phyloP scores from a whole-genome alignment of 371 early-diverging fungal species.

The Apophysomyces variabilis region DNA sequence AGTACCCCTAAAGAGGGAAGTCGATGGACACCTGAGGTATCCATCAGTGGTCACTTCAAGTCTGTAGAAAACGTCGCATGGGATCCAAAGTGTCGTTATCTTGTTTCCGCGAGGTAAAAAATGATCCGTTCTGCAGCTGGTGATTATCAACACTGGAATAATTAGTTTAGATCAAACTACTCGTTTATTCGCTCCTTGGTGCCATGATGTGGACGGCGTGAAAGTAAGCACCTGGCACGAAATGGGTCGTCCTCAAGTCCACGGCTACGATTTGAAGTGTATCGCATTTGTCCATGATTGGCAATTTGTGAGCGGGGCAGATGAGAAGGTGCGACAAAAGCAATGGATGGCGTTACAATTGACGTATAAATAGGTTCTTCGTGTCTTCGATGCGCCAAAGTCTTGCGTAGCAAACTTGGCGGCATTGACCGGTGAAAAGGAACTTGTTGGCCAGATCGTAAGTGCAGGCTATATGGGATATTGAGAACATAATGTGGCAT shows the following conservation, averaged over 20 bases:
- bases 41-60: constrained; percentile 81
- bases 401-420: constrained; percentile 77
- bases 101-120: constrained; percentile 70
- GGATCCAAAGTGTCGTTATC: constrained; percentile 79
- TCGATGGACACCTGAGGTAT: constrained; percentile 72
- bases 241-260: constrained; percentile 94
- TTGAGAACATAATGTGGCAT: not conserved
- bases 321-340: constrained; percentile 81
- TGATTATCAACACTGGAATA: not conserved
- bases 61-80: constrained; percentile 80
- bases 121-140: not conserved
- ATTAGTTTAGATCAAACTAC: constrained; percentile 86
- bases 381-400: constrained; percentile 90
- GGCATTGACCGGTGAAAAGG: constrained; percentile 49
- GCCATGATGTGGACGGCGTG: constrained; percentile 26
- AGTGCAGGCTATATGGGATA: not conserved
- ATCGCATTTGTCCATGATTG: constrained; percentile 78
- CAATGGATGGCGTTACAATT: not conserved
- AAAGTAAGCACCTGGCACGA: constrained; percentile 83
- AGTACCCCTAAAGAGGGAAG: constrained; percentile 32
- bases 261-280: constrained; percentile 94
- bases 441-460: constrained; percentile 47
- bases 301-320: constrained; percentile 89
- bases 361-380: constrained; percentile 53
- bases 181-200: constrained; percentile 84